phyloP scores from a whole-genome alignment of 108 stramenopile species.

The Stephanodiscus triporus region DNA sequence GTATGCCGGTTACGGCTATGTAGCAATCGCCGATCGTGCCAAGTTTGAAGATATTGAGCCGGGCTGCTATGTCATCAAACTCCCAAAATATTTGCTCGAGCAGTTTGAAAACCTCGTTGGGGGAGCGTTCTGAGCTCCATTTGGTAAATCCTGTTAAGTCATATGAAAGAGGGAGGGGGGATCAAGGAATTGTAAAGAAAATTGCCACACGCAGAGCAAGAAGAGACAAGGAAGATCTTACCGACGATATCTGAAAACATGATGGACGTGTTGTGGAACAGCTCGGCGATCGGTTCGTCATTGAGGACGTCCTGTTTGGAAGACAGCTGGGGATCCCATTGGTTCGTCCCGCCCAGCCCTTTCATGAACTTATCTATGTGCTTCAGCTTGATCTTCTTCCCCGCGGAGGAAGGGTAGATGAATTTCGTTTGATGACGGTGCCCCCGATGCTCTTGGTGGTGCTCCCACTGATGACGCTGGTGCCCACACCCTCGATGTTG shows the following conservation, averaged over 20 bases:
- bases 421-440: neutral
- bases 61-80: constrained; percentile 55
- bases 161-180: neutral
- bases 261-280: constrained; percentile 69
- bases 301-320: neutral
- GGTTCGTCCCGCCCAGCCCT: neutral
- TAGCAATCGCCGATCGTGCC: constrained; percentile 65
- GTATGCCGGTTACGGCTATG: constrained; percentile 66
- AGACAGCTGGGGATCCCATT: constrained; percentile 1
- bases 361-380: constrained; percentile 48
- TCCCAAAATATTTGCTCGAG: constrained; percentile 62
- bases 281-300: constrained; percentile 73
- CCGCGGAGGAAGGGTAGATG: neutral
- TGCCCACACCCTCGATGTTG: neutral
- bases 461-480: too few relatives aligned
- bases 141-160: constrained; percentile 55
- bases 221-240: constrained; percentile 7
- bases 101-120: constrained; percentile 58
- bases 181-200: neutral
- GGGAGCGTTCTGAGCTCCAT: constrained; percentile 59
- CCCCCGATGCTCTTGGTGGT: neutral
- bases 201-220: too few relatives aligned
- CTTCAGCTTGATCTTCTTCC: constrained; percentile 20
- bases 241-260: constrained; percentile 74
- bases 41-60: constrained; percentile 46